A percentile compares a stretch with the other conserved stretches of the same genome.
phyloP scores from a whole-genome alignment of 1,284 basidiomycete genomes.

The Austroboletus niveus region DNA sequence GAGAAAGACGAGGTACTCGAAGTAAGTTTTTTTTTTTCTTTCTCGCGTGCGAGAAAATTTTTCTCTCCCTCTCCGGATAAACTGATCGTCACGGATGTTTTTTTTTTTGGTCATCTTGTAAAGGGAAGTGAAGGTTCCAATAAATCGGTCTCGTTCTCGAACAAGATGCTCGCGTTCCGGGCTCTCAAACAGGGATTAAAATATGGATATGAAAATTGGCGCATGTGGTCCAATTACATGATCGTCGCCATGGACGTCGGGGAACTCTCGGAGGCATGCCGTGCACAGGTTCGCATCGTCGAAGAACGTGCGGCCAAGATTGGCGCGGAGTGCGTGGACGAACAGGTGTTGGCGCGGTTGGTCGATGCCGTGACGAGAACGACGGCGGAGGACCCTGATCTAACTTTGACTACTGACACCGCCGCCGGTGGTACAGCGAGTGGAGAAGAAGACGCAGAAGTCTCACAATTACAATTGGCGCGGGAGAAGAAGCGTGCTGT shows the following conservation, averaged over 20 bases:
- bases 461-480: background rate
- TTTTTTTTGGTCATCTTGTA: background rate
- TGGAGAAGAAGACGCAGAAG: background rate
- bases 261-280: slow-evolving; percentile 84
- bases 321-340: slow-evolving; percentile 68
- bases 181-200: slow-evolving; percentile 90
- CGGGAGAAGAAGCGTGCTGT: slow-evolving; percentile 20
- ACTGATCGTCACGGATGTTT: slow-evolving; percentile 10
- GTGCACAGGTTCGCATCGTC: slow-evolving; percentile 81
- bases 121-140: slow-evolving; percentile 14
- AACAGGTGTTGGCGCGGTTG: slow-evolving; percentile 84
- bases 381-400: slow-evolving; percentile 35
- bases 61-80: background rate
- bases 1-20: slow-evolving; percentile 28
- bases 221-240: slow-evolving; percentile 99
- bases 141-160: slow-evolving; percentile 51
- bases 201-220: slow-evolving; percentile 88
- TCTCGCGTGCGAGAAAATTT: background rate
- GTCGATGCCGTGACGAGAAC: slow-evolving; percentile 79
- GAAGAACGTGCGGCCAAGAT: slow-evolving; percentile 74
- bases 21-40: slow-evolving; percentile 16
- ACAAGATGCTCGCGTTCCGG: slow-evolving; percentile 91
- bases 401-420: background rate
- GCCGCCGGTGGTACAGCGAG: background rate
- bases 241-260: slow-evolving; percentile 92